phyloP scores from a whole-genome alignment of 2,329 filamentous ascomycete species.

The Tolypocladium pustulatum region DNA sequence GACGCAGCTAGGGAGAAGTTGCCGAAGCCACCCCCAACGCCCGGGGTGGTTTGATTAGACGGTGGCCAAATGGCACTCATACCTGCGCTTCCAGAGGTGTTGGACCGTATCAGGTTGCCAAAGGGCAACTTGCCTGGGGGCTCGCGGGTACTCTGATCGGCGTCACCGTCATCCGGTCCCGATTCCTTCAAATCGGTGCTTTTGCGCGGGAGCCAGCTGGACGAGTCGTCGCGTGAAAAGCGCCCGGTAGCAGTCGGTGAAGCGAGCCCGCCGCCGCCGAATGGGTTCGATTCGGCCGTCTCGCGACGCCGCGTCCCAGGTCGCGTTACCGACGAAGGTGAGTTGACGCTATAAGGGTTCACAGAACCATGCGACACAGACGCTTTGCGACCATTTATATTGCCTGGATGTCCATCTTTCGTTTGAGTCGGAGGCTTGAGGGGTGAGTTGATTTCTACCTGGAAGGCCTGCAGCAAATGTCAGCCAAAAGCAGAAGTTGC shows the following conservation, averaged over 20 bases:
- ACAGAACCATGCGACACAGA: constrained; percentile 66
- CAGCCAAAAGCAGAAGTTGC: not conserved
- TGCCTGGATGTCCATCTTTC: constrained; percentile 47
- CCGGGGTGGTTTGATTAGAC: constrained; percentile 47
- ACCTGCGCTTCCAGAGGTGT: constrained; percentile 36
- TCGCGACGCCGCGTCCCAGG: constrained; percentile 75
- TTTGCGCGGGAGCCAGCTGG: constrained; percentile 48
- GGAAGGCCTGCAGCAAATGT: constrained; percentile 46
- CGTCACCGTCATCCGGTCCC: constrained; percentile 42
- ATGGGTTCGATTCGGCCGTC: constrained; percentile 60
- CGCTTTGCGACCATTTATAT: constrained; percentile 64
- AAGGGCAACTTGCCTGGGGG: constrained; percentile 25
- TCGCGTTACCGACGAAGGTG: constrained; percentile 60
- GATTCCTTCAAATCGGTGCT: constrained; percentile 42
- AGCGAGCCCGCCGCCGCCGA: constrained; percentile 37
- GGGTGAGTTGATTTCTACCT: constrained; percentile 83
- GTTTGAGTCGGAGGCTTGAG: constrained; percentile 78
- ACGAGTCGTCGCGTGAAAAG: constrained; percentile 51
- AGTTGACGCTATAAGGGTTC: constrained; percentile 57
- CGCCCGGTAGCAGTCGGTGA: constrained; percentile 52
- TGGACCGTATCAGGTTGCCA: constrained; percentile 41
- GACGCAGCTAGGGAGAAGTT: constrained; percentile 65
- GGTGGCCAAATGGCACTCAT: constrained; percentile 33
- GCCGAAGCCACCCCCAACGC: constrained; percentile 77
- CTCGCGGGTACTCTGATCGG: constrained; percentile 18